A percentile compares a stretch with the other conserved stretches of the same genome.
These are phyloP conservation scores for Tetrahymena thermophila DNA, from an alignment of 73 alveolate species.

Conservation along the genomic window DNA sequence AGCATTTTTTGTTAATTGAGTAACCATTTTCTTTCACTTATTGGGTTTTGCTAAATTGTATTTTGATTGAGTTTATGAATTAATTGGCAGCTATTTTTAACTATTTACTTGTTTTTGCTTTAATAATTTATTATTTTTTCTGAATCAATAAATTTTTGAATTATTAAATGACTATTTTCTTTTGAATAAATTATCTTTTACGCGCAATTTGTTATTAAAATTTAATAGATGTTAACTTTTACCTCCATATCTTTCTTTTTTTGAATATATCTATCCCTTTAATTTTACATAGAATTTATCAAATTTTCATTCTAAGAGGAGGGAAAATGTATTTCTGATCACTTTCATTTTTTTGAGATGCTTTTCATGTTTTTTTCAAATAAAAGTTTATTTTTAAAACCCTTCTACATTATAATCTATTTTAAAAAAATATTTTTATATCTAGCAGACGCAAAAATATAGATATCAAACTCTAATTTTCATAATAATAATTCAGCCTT, in stretches of 20 bases:
- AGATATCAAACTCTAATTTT: too few relatives aligned
- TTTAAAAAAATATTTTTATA: too few relatives aligned
- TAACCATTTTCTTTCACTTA: neutral
- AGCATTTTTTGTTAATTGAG: neutral
- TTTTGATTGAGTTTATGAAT: neutral
- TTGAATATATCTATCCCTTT: neutral
- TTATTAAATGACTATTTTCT: neutral
- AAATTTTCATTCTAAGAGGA: neutral
- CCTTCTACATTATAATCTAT: neutral
- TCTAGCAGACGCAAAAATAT: too few relatives aligned
- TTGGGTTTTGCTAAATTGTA: neutral
- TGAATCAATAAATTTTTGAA: neutral
- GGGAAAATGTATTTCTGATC: neutral
- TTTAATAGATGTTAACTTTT: neutral
- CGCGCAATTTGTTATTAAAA: neutral
- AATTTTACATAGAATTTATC: neutral
- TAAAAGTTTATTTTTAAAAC: too few relatives aligned
- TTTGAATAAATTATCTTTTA: neutral
- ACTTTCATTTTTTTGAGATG: neutral
- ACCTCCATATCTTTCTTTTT: neutral
- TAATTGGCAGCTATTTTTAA: neutral
- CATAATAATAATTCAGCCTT: too few relatives aligned
- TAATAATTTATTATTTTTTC: neutral
- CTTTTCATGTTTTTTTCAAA: neutral
- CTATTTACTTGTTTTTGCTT: neutral